Evolutionary conservation across 257 asterid genomes (phyloP), one percentile per base, ranked within the genome.

Genomic region (Plantago elongata): DNA sequence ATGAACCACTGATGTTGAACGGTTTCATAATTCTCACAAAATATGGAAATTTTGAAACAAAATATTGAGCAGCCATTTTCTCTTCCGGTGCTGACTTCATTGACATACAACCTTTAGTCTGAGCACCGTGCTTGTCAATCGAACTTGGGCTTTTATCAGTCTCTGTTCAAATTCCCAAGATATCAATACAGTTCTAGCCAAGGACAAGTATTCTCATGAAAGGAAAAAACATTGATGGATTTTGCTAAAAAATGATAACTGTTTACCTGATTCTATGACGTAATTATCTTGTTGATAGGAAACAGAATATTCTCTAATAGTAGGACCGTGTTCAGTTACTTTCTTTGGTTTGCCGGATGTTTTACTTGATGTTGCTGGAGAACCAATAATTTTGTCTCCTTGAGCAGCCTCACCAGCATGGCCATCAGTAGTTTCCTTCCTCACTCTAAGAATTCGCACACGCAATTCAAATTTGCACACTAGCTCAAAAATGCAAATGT

Each of bases 1-100:
- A 90, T 15, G 97, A 90, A 67, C 94, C 90, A 72, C 97, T 78
- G 72, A 88, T 62, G 75, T 90, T 90, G 75, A 90, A 90, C 81
- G 85, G 88, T 65, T 90, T 90, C 98, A 90, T 90, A 65, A 85
- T 70, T 71, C 90, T 79, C 61, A 90, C 94, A 66, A 90, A 90
- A 76, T 85, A 87, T 38, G 98, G 98, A 70, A 77, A 83, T 72
- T 71, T 80, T 30, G 98, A 90, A 61, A 73, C 74, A 57, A 90
- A 90, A 70, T 78, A 74, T 60, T 81, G 80, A 44, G 95, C 98
- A 58, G 95, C 98, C 42, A 85, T 75, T 83, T 88, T 90, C 72
- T 90, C 98, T 82, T 88, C 96, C 17, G 98, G 98, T 16, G 79
- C 94, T 9, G 95, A 88, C 76, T 90, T 90, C 83, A 88, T 72